Evolutionary conservation across 2,329 filamentous ascomycete species (phyloP).

Genomic region (Monosporascus ibericus): DNA sequence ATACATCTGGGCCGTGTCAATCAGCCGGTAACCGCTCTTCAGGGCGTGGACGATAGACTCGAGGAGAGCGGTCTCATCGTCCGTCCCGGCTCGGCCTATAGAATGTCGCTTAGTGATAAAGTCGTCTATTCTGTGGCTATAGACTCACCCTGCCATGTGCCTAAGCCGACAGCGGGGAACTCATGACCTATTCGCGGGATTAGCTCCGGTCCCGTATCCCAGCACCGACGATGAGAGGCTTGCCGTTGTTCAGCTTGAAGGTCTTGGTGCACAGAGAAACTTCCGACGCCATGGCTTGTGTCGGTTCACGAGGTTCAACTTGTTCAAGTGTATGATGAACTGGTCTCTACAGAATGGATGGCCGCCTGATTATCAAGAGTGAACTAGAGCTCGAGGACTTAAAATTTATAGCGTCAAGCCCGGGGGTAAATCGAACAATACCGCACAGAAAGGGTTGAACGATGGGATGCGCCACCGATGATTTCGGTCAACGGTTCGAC

Average conservation of each 20-base stretch:
- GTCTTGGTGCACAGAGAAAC: slow-evolving; percentile 10
- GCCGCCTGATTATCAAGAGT: too few species aligned
- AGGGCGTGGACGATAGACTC: slow-evolving; percentile 13
- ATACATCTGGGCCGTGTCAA: slow-evolving; percentile 25
- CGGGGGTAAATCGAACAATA: too few species aligned
- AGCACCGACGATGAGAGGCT: background rate
- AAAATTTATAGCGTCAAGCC: too few species aligned
- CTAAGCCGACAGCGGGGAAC: slow-evolving; percentile 17
- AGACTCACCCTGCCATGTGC: slow-evolving; percentile 19
- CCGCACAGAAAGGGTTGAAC: too few species aligned
- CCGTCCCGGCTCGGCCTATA: slow-evolving; percentile 1
- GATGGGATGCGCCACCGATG: too few species aligned
- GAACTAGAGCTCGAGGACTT: too few species aligned
- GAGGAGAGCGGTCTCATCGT: slow-evolving; percentile 17
- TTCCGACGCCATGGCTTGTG: background rate
- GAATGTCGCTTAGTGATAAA: background rate
- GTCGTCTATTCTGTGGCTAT: background rate
- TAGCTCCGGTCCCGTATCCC: too few species aligned
- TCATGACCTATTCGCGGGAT: slow-evolving; percentile 3
- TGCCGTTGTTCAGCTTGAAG: slow-evolving; percentile 12
- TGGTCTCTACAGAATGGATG: too few species aligned
- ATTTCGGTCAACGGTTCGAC: too few species aligned
- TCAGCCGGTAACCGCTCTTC: slow-evolving; percentile 23
- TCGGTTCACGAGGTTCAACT: too few species aligned
- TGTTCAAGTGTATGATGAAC: too few species aligned